Conservation (phyloP, 768 basidiomycete genomes). For the Lactarius psammicola region DNA sequence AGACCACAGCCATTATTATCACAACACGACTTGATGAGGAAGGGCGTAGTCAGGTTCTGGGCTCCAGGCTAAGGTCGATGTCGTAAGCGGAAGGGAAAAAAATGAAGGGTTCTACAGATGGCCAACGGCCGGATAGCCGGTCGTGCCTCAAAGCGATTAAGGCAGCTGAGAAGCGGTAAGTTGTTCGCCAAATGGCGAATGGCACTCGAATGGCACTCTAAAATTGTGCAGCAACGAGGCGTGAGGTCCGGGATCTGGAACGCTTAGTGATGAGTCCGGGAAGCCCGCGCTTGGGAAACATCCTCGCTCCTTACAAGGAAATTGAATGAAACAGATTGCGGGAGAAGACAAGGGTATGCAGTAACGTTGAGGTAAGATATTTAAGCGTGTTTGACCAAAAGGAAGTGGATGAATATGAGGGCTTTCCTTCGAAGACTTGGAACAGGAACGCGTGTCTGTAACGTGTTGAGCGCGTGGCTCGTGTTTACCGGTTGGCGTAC, state of each 20-base stretch:
- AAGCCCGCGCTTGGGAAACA: conserved; percentile 13
- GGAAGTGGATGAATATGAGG: not conserved
- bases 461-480: conserved; percentile 27
- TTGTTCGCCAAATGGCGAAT: conserved; percentile 21
- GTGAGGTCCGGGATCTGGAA: conserved; percentile 16
- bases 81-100: conserved; percentile 20
- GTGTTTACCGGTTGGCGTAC: conserved; percentile 2
- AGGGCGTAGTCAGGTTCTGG: conserved; percentile 24
- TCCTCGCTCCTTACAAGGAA: not conserved
- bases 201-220: conserved; percentile 25
- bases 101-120: conserved; percentile 12
- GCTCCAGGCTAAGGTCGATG: conserved; percentile 12
- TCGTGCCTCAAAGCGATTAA: conserved; percentile 20
- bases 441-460: conserved; percentile 16
- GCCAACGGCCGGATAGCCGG: conserved; percentile 19
- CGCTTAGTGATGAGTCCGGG: conserved; percentile 25
- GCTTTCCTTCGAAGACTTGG: not conserved
- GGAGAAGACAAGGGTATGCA: conserved; percentile 2
- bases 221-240: conserved; percentile 24
- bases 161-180: not conserved
- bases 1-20: conserved; percentile 9
- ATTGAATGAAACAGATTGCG: conserved; percentile 6
- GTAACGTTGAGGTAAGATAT: conserved; percentile 22
- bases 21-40: conserved; percentile 9
- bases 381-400: conserved; percentile 2